Evolutionary conservation across 495 filamentous ascomycete species (phyloP), one percentile per base, ranked within the genome.

Genomic region (Penicillium cinerascens): DNA sequence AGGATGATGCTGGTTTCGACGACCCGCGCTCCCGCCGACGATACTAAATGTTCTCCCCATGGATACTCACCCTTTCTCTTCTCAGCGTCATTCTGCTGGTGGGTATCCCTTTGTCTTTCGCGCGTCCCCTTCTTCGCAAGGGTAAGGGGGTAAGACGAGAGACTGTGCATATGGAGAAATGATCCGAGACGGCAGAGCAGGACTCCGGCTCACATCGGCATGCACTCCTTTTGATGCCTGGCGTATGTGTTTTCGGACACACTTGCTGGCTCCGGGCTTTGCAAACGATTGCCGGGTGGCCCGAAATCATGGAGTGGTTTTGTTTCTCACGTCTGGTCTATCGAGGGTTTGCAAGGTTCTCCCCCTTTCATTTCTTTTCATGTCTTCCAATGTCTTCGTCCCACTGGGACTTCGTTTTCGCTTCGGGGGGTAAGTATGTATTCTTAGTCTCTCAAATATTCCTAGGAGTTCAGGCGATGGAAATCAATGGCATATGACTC

Each of bases 21-120:
- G 88, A 93, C 67, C 83, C 87, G 35, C 82, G 90, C 49, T 87
- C 84, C 64, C 80, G 89, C 62, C 82, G 87, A 68, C 85, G 88
- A 62, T 91, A 92, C 75, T 91, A 77, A 74, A 47, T 48, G 20
- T 47, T 53, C 23, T 69, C 52, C 60, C 52, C 41, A 57, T 42
- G 49, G 56, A 50, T 45, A 40, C 38, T 58, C 18, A 35, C 42
- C 54, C 56, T 53, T 58, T 40, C 49, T 52, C 52, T 60, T 58
- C 51, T 60, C 56, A 49, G 48, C 51, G 35, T 58, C 59, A 65
- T 67, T 74, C 71, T 76, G 70, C 69, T 72, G 73, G 77, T 80
- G 74, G 75, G 75, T 78, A 74, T 74, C 58, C 63, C 58, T 26
- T 61, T 60, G 57, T 65, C 59, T 65, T 63, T 71, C 62, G 69